These are phyloP conservation scores for Sedum album DNA, from an alignment of 164 flowering plant genomes.

Conservation along the genomic window DNA sequence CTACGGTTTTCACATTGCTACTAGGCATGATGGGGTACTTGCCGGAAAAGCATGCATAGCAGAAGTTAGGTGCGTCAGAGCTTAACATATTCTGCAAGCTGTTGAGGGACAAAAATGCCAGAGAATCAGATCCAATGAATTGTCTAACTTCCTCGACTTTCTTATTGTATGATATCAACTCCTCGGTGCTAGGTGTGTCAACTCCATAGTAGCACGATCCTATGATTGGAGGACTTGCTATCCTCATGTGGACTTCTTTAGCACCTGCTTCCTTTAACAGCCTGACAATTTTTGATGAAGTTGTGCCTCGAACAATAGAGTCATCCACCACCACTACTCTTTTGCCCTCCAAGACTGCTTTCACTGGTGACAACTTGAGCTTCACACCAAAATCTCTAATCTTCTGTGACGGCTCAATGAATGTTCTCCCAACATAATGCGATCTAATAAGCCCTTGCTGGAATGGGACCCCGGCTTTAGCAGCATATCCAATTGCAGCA, in stretches of 20 bases:
- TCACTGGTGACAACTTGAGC: constrained; percentile 74
- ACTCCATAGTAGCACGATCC: constrained; percentile 91
- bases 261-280: constrained; percentile 85
- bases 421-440: constrained; percentile 85
- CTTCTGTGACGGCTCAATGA: constrained; percentile 85
- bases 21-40: constrained; percentile 68
- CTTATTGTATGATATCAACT: constrained; percentile 78
- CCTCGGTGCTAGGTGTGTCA: constrained; percentile 70
- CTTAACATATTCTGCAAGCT: constrained; percentile 53
- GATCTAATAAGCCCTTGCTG: constrained; percentile 77
- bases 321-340: constrained; percentile 97
- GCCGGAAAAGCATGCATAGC: constrained; percentile 88
- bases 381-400: constrained; percentile 88
- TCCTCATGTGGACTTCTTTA: constrained; percentile 92
- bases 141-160: constrained; percentile 59
- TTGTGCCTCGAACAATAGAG: constrained; percentile 87
- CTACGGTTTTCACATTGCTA: neutral
- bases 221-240: constrained; percentile 85
- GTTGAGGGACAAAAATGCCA: constrained; percentile 59
- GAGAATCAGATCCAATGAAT: constrained; percentile 70
- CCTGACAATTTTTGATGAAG: constrained; percentile 82
- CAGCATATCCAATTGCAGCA: constrained; percentile 87
- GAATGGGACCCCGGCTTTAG: constrained; percentile 67
- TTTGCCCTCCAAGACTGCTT: constrained; percentile 71
- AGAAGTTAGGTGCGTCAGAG: constrained; percentile 36